Evolutionary conservation across 208 protist species (phyloP).

Genomic region (Trypanosoma congolense): DNA sequence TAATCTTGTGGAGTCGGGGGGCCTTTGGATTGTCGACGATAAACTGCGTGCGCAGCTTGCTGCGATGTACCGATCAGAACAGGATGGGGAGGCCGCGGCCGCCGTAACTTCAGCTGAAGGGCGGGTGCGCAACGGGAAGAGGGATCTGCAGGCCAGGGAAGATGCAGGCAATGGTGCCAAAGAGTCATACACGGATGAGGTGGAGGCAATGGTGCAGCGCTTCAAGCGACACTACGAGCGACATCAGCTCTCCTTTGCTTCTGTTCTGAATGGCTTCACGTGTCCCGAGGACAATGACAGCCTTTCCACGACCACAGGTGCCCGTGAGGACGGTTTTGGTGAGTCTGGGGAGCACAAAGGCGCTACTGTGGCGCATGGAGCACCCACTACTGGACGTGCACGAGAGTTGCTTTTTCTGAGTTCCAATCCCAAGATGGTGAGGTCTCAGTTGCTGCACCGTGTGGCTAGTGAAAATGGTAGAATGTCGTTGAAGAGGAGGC

Average conservation of each 20-base stretch:
- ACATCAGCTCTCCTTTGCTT: conserved; percentile 25
- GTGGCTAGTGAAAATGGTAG: conserved; percentile 13
- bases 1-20: conserved; percentile 60
- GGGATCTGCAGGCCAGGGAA: conserved; percentile 1
- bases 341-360: conserved; percentile 5
- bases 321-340: conserved; percentile 2
- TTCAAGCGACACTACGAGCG: conserved; percentile 15
- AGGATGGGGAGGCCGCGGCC: conserved; percentile 25
- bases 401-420: conserved; percentile 13
- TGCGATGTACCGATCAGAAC: conserved; percentile 31
- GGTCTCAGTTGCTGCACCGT: conserved; percentile 54
- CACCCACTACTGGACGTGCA: neutral
- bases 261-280: conserved; percentile 34
- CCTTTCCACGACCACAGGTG: neutral
- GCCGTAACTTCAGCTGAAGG: neutral
- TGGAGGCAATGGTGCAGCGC: conserved; percentile 18
- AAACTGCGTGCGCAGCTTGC: conserved; percentile 48
- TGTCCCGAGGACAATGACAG: neutral
- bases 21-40: conserved; percentile 70
- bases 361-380: neutral
- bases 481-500: neutral
- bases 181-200: conserved; percentile 7
- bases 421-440: conserved; percentile 11
- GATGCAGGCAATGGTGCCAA: conserved; percentile 3
- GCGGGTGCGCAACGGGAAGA: conserved; percentile 1